phyloP scores from a whole-genome alignment of 495 filamentous ascomycete genomes.

The Podospora comata region DNA sequence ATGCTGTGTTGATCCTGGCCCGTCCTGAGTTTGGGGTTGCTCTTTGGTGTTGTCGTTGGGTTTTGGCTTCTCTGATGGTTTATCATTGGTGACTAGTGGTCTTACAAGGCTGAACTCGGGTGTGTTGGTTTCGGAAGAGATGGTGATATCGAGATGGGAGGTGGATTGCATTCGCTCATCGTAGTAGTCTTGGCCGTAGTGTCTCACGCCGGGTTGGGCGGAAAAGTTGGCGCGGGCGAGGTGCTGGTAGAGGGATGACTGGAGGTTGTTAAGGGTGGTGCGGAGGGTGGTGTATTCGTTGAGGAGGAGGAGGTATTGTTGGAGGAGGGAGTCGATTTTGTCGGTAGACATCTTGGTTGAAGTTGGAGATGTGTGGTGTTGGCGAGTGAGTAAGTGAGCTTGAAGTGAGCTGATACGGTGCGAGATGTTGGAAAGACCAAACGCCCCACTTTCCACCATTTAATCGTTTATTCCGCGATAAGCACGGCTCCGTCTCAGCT shows the following conservation, averaged over 20 bases:
- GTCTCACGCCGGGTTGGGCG: constrained; percentile 55
- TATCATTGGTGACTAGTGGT: constrained; percentile 27
- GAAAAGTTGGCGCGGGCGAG: constrained; percentile 72
- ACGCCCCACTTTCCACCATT: not conserved
- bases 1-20: not conserved
- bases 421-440: not conserved
- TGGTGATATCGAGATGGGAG: constrained; percentile 22
- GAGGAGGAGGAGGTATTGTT: constrained; percentile 65
- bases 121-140: not conserved
- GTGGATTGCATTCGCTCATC: constrained; percentile 68
- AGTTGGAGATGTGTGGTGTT: not conserved
- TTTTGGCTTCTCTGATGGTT: not conserved
- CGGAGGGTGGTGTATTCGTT: constrained; percentile 66
- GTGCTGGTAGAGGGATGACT: constrained; percentile 53
- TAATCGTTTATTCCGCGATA: not conserved
- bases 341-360: not conserved
- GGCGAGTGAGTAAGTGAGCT: not conserved
- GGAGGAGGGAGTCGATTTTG: constrained; percentile 62
- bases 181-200: constrained; percentile 65
- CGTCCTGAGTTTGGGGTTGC: too few species aligned
- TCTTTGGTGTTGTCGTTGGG: not conserved
- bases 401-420: too few species aligned
- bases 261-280: constrained; percentile 47
- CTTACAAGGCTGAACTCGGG: not conserved
- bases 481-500: not conserved